phyloP scores from a whole-genome alignment of 164 flowering plant genomes.

The Berberis thunbergii region DNA sequence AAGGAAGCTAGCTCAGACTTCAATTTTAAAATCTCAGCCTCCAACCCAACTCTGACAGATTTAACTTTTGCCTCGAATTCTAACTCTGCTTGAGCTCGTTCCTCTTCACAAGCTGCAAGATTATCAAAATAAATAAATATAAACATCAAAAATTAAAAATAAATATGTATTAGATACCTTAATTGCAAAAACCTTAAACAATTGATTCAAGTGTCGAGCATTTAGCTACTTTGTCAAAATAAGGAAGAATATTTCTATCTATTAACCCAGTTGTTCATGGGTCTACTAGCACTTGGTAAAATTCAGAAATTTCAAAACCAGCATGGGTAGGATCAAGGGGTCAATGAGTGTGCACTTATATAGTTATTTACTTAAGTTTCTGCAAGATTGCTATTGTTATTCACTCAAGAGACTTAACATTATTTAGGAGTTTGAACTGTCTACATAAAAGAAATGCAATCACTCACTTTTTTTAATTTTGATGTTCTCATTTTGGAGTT shows the following conservation, averaged over 20 bases:
- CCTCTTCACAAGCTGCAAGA: constrained; percentile 39
- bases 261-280: background rate
- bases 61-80: constrained; percentile 31
- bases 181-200: background rate
- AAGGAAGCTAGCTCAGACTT: constrained; percentile 36
- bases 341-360: no score
- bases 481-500: constrained; percentile 26
- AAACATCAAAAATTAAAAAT: background rate
- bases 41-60: constrained; percentile 30
- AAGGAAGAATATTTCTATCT: background rate
- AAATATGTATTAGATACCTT: background rate
- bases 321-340: no score
- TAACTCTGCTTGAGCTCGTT: constrained; percentile 15
- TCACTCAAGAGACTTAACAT: no score
- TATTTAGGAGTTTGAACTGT: background rate
- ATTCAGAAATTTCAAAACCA: no score
- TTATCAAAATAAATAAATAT: background rate
- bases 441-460: background rate
- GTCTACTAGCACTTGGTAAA: no score
- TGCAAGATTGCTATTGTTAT: background rate
- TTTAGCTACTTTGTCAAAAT: background rate
- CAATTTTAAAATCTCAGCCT: constrained; percentile 39
- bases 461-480: constrained; percentile 38
- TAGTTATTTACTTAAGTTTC: background rate
- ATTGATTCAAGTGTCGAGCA: background rate